Evolutionary conservation across 371 early-diverging fungal species (phyloP).

Genomic region (Mortierella sp.): DNA sequence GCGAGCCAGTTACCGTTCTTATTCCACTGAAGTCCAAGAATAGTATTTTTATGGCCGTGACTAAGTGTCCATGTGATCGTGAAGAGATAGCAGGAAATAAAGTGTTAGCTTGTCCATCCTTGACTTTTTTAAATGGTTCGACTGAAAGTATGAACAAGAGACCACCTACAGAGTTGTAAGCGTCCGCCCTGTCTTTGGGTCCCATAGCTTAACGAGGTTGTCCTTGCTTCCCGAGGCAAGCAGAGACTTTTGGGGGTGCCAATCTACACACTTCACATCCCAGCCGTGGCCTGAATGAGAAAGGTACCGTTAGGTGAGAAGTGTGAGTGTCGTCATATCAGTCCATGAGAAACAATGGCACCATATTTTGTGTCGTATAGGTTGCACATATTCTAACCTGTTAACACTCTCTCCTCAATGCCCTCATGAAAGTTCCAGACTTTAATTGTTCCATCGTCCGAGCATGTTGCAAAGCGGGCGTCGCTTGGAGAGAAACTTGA

Average conservation of each 20-base stretch:
- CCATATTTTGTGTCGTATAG: not conserved
- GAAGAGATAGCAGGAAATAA: not conserved
- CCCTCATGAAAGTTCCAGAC: conserved; percentile 97
- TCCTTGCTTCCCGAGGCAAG: conserved; percentile 99
- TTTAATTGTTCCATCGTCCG: conserved; percentile 98
- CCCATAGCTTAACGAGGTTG: conserved; percentile 99
- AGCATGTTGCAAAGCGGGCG: conserved; percentile 96
- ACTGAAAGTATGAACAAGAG: not conserved
- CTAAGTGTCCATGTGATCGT: conserved; percentile 52
- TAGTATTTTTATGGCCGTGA: conserved; percentile 98
- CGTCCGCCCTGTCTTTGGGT: conserved; percentile 93
- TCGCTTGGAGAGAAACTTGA: conserved; percentile 88
- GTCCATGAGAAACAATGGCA: not conserved
- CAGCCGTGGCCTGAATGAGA: conserved; percentile 92
- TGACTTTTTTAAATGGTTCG: not conserved
- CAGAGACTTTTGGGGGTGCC: conserved; percentile 97
- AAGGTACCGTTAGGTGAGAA: not conserved
- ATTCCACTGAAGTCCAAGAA: conserved; percentile 95
- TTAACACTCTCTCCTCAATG: conserved; percentile 84
- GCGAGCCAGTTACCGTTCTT: conserved; percentile 98
- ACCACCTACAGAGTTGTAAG: conserved; percentile 87
- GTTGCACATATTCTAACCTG: conserved; percentile 47
- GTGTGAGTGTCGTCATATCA: no score
- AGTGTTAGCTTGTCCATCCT: no score
- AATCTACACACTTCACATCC: conserved; percentile 99